Base-by-base conservation (phyloP, 2,329 filamentous ascomycete genomes). In the Neophaeococcomyces aloes region DNA sequence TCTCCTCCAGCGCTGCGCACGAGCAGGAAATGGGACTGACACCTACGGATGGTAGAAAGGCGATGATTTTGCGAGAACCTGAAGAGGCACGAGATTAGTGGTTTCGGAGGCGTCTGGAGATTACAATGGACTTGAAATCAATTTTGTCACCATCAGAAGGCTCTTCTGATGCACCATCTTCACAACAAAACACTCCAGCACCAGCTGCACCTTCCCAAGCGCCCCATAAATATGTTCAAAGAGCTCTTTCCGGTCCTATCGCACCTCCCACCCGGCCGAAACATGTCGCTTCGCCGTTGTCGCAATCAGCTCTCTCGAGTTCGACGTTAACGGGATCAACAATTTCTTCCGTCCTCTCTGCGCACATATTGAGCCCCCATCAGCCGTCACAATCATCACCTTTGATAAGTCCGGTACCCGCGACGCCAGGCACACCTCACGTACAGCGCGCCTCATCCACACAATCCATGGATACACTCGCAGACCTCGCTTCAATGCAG, bases 381-480 rank as follows among this genome's bases (percentile, higher is more conserved):
- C 60, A 61, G 15, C 49, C 61, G 40, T 54, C 59, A 21, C 55
- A 63, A 7, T 64, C 65, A 1, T 62, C 64, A 19, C 57, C 64
- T 5, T 52, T 59, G 19, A 57, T 56, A 38, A 61, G 58, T 48
- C 59, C 64, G 13, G 63, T 59, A 35, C 65, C 65, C 25, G 59
- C 63, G 3, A 57, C 60, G 14, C 56, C 58, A 14, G 53, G 56
- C 30, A 59, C 63, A 6, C 54, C 59, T 27, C 56, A 57, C 33
- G 53, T 60, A n/a, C 56, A 60, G 17, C 59, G 65, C 48, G 62
- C 65, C 30, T 58, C 63, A 2, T 66, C 68, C 10, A 68, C 66
- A 3, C 61, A 64, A 2, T 66, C 65, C n/a, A 69, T 71, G 60
- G 68, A 70, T 48, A 65, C 65, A n/a, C 54, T 70, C 42, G 66